Evolutionary conservation across 1,139 yeast species (phyloP).

Genomic region (Pichia sp.): DNA sequence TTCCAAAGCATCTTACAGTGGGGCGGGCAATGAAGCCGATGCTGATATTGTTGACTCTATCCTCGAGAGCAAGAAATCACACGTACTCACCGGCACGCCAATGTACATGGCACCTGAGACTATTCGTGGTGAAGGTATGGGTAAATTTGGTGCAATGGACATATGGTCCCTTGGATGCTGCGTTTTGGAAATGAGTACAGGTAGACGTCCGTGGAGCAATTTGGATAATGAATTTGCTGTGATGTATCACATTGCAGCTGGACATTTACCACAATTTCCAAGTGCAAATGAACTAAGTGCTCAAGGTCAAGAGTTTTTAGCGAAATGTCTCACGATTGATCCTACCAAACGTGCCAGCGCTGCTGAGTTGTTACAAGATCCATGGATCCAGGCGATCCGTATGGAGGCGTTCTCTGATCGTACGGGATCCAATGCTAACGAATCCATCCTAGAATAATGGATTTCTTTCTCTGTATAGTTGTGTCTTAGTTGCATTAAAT

Average conservation of each 20-base stretch:
- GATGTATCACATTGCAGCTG: slow-evolving; percentile 97
- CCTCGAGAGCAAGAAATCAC: slow-evolving; percentile 10
- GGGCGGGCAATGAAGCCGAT: not conserved
- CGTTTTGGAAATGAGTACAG: slow-evolving; percentile 76
- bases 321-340: slow-evolving; percentile 75
- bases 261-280: slow-evolving; percentile 86
- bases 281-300: slow-evolving; percentile 67
- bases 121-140: slow-evolving; percentile 67
- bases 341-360: slow-evolving; percentile 79
- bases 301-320: slow-evolving; percentile 63
- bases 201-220: slow-evolving; percentile 83
- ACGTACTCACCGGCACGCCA: slow-evolving; percentile 86
- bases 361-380: slow-evolving; percentile 76
- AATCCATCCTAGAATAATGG: too few relatives aligned
- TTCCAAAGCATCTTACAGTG: not conserved
- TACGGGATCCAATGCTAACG: too few relatives aligned
- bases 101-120: slow-evolving; percentile 98
- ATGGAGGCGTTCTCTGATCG: slow-evolving; percentile 61
- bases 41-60: slow-evolving; percentile 5
- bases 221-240: slow-evolving; percentile 97
- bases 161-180: slow-evolving; percentile 84
- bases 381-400: slow-evolving; percentile 78
- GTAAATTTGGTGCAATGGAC: slow-evolving; percentile 70
- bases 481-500: too few relatives aligned
- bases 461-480: too few relatives aligned